A percentile compares a stretch with the other conserved stretches of the same genome.
phyloP scores from a whole-genome alignment of 495 filamentous ascomycete species.

The Delitschia confertaspora region DNA sequence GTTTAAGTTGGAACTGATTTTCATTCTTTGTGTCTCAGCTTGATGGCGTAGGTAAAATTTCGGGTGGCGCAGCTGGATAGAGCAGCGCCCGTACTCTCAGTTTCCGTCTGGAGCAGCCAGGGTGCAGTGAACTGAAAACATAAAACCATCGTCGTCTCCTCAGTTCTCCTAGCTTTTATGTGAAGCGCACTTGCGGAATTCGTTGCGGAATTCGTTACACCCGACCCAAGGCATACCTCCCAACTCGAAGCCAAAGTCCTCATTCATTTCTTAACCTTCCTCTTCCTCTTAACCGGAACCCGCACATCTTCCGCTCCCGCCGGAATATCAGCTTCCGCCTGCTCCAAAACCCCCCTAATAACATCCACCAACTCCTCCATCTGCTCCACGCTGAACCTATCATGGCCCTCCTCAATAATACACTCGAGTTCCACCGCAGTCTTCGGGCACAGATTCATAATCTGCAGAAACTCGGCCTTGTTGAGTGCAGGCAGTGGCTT shows the following conservation, averaged over 20 bases:
- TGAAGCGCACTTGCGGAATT: too few relatives aligned
- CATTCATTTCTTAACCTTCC: too few relatives aligned
- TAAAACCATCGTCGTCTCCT: too few relatives aligned
- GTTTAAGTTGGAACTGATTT: too few relatives aligned
- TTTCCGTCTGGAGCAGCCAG: too few relatives aligned
- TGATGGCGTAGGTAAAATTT: too few relatives aligned
- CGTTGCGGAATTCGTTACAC: neutral
- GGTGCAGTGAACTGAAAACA: too few relatives aligned
- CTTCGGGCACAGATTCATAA: conserved; percentile 19
- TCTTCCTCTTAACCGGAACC: neutral
- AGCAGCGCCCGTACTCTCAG: too few relatives aligned
- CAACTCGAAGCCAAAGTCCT: neutral
- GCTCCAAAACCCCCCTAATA: neutral
- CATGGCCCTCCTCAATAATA: conserved; percentile 17
- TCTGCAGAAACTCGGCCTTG: conserved; percentile 22
- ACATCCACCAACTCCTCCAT: neutral
- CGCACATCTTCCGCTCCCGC: neutral
- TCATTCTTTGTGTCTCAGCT: too few relatives aligned
- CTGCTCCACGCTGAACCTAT: conserved; percentile 3
- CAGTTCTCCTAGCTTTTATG: too few relatives aligned
- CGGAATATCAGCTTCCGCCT: neutral
- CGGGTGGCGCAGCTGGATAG: too few relatives aligned
- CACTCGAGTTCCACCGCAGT: conserved; percentile 6
- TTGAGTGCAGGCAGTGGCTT: too few relatives aligned
- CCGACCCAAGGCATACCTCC: neutral